Evolutionary conservation across 2,329 filamentous ascomycete species (phyloP).

Genomic region (Huntiella savannae): DNA sequence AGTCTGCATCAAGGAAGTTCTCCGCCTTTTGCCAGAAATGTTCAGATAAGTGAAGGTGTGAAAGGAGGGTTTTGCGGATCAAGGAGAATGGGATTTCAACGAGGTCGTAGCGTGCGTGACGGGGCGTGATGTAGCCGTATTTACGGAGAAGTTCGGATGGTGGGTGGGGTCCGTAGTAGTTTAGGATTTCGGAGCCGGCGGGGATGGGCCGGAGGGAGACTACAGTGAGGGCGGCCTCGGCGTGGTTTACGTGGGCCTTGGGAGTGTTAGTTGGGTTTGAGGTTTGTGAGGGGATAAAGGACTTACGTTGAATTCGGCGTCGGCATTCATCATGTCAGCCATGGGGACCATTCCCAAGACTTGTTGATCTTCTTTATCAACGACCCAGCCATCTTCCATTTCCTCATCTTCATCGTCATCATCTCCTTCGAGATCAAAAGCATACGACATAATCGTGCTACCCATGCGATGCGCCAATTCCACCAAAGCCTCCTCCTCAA

Average conservation of each 20-base stretch:
- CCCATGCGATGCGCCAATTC: slow-evolving; percentile 58
- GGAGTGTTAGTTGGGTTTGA: background rate
- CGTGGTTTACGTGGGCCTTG: slow-evolving; percentile 35
- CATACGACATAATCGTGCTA: slow-evolving; percentile 80
- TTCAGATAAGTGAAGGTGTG: slow-evolving; percentile 21
- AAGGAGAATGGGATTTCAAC: slow-evolving; percentile 52
- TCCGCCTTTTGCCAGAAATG: slow-evolving; percentile 24
- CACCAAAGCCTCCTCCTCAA: slow-evolving; percentile 27
- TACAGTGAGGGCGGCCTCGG: slow-evolving; percentile 43
- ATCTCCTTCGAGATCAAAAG: slow-evolving; percentile 55
- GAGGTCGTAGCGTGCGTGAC: slow-evolving; percentile 63
- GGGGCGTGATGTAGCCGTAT: slow-evolving; percentile 71
- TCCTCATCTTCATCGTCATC: slow-evolving; percentile 36
- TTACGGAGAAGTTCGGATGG: slow-evolving; percentile 65
- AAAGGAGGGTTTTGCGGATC: slow-evolving; percentile 28
- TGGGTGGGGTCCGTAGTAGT: slow-evolving; percentile 74
- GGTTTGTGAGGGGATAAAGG: background rate
- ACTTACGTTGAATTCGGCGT: slow-evolving; percentile 58
- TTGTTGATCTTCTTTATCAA: slow-evolving; percentile 37
- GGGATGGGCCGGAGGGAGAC: slow-evolving; percentile 49
- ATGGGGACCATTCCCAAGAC: slow-evolving; percentile 78
- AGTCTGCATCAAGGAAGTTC: slow-evolving; percentile 37
- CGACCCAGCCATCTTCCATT: slow-evolving; percentile 43
- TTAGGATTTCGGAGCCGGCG: slow-evolving; percentile 60
- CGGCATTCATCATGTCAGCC: slow-evolving; percentile 77